Conservation (phyloP, 106 monocot species). For the Posidonia australis region DNA sequence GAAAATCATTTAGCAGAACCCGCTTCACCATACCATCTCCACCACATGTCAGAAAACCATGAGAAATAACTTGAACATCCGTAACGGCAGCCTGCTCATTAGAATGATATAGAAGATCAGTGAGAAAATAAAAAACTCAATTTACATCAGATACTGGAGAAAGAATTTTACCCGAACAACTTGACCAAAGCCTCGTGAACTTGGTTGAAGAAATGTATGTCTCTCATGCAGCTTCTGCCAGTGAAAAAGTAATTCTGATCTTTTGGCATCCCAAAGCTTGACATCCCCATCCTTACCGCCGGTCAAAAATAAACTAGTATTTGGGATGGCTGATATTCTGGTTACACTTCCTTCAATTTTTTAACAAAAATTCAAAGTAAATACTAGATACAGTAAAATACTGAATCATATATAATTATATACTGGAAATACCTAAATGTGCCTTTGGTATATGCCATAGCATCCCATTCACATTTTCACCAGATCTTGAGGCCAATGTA, state of each 20-base stretch:
- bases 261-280: conserved; percentile 99
- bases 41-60: conserved; percentile 88
- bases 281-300: conserved; percentile 97
- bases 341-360: conserved; percentile 57
- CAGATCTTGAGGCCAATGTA: conserved; percentile 11
- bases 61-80: conserved; percentile 59
- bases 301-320: conserved; percentile 78
- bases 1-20: conserved; percentile 46
- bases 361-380: neutral
- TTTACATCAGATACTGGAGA: too few relatives aligned
- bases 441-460: conserved; percentile 91
- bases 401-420: neutral
- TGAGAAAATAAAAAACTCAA: neutral
- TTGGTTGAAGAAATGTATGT: conserved; percentile 90
- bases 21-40: conserved; percentile 92
- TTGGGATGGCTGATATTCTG: conserved; percentile 60
- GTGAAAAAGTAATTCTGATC: conserved; percentile 47
- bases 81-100: conserved; percentile 63
- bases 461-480: conserved; percentile 65
- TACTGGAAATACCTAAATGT: conserved; percentile 58
- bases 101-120: conserved; percentile 11
- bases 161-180: conserved; percentile 66
- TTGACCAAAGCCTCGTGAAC: conserved; percentile 70
- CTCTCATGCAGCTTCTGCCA: conserved; percentile 89
- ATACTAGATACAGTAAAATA: neutral